A percentile compares a stretch with the other conserved stretches of the same genome.
These are phyloP conservation scores for Ehretia macrophylla DNA, from an alignment of 257 asterid species.

Conservation along the genomic window DNA sequence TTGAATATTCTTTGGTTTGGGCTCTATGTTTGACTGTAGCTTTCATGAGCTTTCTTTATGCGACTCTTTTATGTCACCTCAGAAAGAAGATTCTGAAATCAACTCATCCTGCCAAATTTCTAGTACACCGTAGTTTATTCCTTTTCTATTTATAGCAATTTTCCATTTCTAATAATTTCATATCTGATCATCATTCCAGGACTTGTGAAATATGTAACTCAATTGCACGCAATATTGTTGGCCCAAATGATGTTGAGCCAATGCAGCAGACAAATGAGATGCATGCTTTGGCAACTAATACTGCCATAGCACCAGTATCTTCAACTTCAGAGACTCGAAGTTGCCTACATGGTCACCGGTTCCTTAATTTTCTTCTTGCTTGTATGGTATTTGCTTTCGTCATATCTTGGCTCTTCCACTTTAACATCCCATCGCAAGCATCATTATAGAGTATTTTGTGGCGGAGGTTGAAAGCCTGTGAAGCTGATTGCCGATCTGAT, in stretches of 20 bases:
- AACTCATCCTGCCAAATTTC: no score
- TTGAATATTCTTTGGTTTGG: no score
- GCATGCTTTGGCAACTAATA: constrained; percentile 14
- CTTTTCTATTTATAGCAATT: no score
- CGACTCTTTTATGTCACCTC: no score
- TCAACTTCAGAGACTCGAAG: constrained; percentile 30
- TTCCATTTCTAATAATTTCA: background rate
- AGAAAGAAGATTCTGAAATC: no score
- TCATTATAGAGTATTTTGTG: background rate
- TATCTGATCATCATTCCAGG: constrained; percentile 34
- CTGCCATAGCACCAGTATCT: constrained; percentile 23
- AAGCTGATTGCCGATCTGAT: background rate
- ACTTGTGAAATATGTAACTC: constrained; percentile 91
- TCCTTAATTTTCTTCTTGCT: constrained; percentile 69
- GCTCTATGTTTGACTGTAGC: no score
- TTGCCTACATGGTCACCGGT: constrained; percentile 71
- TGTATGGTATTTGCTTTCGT: constrained; percentile 89
- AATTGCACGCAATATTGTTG: constrained; percentile 63
- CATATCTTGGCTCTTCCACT: constrained; percentile 91
- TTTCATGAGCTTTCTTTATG: no score
- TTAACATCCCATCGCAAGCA: constrained; percentile 62
- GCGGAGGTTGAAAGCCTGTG: background rate
- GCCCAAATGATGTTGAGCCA: constrained; percentile 48
- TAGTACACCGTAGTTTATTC: no score
- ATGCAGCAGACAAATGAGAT: constrained; percentile 39